phyloP scores from a whole-genome alignment of 2,329 filamentous ascomycete species.

The Colletotrichum gigasporum region DNA sequence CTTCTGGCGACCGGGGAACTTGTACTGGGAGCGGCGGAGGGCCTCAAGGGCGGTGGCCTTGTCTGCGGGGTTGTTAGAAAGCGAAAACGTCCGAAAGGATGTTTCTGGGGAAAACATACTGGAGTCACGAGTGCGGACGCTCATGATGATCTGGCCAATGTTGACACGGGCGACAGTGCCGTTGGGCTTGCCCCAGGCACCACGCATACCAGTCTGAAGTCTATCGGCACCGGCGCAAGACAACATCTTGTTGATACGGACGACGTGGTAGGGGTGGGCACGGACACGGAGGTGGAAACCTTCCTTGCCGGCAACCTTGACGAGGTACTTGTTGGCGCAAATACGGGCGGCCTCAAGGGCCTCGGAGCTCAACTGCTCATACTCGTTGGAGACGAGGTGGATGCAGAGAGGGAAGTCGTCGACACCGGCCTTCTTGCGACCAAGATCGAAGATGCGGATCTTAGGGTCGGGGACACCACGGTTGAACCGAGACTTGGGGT shows the following conservation, averaged over 20 bases:
- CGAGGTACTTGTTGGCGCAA: slow-evolving; percentile 98
- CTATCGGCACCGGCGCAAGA: slow-evolving; percentile 99
- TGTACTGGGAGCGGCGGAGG: slow-evolving; percentile 99
- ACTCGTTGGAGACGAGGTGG: slow-evolving; percentile 99
- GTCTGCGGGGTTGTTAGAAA: slow-evolving; percentile 61
- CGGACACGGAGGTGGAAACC: slow-evolving; percentile 80
- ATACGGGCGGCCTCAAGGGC: slow-evolving; percentile 99
- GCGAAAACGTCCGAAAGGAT: neutral
- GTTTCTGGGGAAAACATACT: slow-evolving; percentile 64
- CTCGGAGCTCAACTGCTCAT: slow-evolving; percentile 99
- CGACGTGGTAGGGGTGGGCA: slow-evolving; percentile 99
- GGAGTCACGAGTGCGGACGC: slow-evolving; percentile 94
- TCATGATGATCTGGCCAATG: slow-evolving; percentile 99
- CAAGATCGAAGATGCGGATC: slow-evolving; percentile 98
- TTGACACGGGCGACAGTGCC: slow-evolving; percentile 99
- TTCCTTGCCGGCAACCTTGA: slow-evolving; percentile 78
- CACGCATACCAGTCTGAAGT: slow-evolving; percentile 99
- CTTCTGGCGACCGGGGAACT: slow-evolving; percentile 99
- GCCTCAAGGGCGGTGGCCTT: slow-evolving; percentile 95
- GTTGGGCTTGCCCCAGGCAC: slow-evolving; percentile 99
- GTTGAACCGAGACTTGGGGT: slow-evolving; percentile 99
- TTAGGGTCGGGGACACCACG: slow-evolving; percentile 91
- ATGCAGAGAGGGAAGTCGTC: slow-evolving; percentile 99
- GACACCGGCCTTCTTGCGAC: slow-evolving; percentile 97
- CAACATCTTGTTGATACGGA: slow-evolving; percentile 99